Evolutionary conservation across 768 basidiomycete species (phyloP).

Genomic region (Cystofilobasidium bisporidii): DNA sequence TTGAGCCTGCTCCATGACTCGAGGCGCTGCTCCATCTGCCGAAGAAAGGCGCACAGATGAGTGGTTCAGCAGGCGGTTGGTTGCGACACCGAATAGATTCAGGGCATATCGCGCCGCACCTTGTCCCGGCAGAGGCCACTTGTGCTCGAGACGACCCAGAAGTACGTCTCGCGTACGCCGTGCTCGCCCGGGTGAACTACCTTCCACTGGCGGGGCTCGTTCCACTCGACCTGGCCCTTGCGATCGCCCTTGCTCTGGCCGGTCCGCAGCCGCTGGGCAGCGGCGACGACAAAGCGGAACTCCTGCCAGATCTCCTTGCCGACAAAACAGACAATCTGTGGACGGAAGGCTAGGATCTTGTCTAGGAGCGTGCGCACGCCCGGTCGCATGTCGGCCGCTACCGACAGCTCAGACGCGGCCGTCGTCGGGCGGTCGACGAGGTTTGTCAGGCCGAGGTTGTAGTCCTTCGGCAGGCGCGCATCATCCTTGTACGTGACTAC

Average conservation of each 20-base stretch:
- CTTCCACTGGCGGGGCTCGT: slow-evolving; percentile 15
- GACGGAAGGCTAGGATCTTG: slow-evolving; percentile 53
- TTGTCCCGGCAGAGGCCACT: neutral
- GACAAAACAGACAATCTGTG: slow-evolving; percentile 65
- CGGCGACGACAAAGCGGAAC: slow-evolving; percentile 35
- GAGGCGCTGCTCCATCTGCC: slow-evolving; percentile 1
- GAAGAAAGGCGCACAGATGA: no score
- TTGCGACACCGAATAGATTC: neutral
- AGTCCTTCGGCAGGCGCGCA: slow-evolving; percentile 49
- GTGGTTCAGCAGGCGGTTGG: neutral
- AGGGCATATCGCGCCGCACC: neutral
- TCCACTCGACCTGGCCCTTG: slow-evolving; percentile 1
- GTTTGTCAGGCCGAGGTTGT: slow-evolving; percentile 66
- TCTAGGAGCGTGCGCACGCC: slow-evolving; percentile 52
- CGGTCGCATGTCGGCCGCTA: slow-evolving; percentile 36
- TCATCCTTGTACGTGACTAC: neutral
- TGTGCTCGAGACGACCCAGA: slow-evolving; percentile 14
- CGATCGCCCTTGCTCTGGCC: neutral
- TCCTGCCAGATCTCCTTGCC: slow-evolving; percentile 58
- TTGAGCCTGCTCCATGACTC: neutral
- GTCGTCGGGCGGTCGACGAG: slow-evolving; percentile 60
- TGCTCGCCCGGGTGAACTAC: slow-evolving; percentile 7
- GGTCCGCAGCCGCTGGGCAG: neutral
- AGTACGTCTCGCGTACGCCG: slow-evolving; percentile 14
- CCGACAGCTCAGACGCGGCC: slow-evolving; percentile 45